Evolutionary conservation across 192 early-diverging fungal genomes (phyloP).

Genomic region (Coemansia javaensis): DNA sequence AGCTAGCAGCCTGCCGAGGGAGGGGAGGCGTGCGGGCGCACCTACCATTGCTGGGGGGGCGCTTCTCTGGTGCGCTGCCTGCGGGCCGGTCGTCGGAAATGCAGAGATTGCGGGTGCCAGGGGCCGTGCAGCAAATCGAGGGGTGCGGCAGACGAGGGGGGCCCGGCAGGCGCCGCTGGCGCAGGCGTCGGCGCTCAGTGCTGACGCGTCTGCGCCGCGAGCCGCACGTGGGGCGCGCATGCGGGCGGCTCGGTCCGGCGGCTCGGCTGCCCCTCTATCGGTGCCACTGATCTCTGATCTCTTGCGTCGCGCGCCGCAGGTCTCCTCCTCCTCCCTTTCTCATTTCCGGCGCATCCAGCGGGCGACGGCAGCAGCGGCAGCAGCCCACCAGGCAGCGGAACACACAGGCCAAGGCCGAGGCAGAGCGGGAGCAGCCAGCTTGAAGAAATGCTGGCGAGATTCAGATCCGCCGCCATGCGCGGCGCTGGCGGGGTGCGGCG

Average conservation of each 20-base stretch:
- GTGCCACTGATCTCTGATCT: too few species aligned
- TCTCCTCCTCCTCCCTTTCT: not conserved
- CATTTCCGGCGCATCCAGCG: not conserved
- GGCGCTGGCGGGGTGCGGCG: conserved; percentile 5
- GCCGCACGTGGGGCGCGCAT: conserved; percentile 1
- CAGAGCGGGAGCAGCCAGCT: too few species aligned
- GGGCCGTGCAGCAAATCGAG: too few species aligned
- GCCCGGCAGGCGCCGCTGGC: not conserved
- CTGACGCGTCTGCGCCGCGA: conserved; percentile 5
- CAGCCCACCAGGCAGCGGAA: too few species aligned
- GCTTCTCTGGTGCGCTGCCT: too few species aligned
- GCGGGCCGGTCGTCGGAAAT: too few species aligned
- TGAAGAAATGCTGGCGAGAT: conserved; percentile 32
- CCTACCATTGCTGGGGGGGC: too few species aligned
- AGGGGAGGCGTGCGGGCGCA: too few species aligned
- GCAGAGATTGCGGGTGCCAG: too few species aligned
- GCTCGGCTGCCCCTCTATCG: not conserved
- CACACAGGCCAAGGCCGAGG: too few species aligned
- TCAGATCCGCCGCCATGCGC: conserved; percentile 12
- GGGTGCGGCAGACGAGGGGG: too few species aligned
- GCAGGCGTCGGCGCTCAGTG: not conserved
- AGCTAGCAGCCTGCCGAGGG: not conserved
- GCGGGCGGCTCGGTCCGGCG: not conserved
- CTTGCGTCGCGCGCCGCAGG: not conserved
- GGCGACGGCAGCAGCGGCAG: too few species aligned